Conservation (phyloP, 441 rosid genomes). For the Pelargonium cotyledonis region DNA sequence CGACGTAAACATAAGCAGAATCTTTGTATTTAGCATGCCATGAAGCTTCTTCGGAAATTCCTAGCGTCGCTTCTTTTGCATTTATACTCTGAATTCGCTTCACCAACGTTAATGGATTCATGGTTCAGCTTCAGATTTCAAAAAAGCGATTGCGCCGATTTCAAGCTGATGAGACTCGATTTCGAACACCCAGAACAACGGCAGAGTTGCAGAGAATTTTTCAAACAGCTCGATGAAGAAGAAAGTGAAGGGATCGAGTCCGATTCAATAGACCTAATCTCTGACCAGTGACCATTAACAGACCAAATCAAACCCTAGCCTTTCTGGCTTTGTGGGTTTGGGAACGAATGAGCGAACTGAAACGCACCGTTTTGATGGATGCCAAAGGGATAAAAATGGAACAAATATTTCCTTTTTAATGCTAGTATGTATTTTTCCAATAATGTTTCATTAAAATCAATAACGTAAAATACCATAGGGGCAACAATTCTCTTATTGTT, state of each 20-base stretch:
- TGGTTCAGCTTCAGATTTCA: slow-evolving; percentile 16
- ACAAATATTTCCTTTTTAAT: too few relatives aligned
- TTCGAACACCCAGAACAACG: background rate
- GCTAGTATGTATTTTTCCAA: too few relatives aligned
- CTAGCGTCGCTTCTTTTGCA: slow-evolving; percentile 66
- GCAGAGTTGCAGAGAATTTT: background rate
- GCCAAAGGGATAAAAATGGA: too few relatives aligned
- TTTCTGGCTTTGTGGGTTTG: too few relatives aligned
- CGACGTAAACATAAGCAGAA: slow-evolving; percentile 72
- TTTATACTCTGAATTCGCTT: slow-evolving; percentile 66
- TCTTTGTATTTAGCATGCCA: slow-evolving; percentile 93
- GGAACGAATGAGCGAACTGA: too few relatives aligned
- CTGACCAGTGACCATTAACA: too few relatives aligned
- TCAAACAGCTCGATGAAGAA: background rate
- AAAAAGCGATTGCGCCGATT: background rate
- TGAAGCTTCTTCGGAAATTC: slow-evolving; percentile 78
- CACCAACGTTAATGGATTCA: slow-evolving; percentile 83
- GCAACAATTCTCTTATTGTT: too few relatives aligned
- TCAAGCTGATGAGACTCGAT: background rate
- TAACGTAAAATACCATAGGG: too few relatives aligned
- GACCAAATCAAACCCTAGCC: too few relatives aligned
- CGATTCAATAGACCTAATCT: too few relatives aligned
- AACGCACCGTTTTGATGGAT: too few relatives aligned
- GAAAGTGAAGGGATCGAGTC: background rate
- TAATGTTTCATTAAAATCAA: too few relatives aligned